Base-by-base conservation (phyloP, 768 basidiomycete species). In the Tricholoma flavovirens region DNA sequence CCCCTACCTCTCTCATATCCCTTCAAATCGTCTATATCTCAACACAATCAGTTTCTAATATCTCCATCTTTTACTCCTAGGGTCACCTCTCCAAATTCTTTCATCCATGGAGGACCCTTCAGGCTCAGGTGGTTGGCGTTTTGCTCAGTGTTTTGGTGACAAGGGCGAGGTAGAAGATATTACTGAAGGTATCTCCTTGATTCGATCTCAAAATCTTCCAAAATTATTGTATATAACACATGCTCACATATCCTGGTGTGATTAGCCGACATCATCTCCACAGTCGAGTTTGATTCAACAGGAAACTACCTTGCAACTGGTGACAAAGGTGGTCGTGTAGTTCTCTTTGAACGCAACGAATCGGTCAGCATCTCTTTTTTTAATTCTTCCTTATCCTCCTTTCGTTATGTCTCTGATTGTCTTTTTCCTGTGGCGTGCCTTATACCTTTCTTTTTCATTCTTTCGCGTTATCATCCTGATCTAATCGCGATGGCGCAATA, bases 161-260 rank as follows among this genome's bases (percentile, higher is more conserved):
- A 99, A 99, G 83, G 96, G 90, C 64, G 91, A 97, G 72, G 96
- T 98, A 33, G 97, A 98, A 69, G 97, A 99, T 72, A 98, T 99
- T 69, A 99, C 97, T 58, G 97, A 99, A 80, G 97, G 94, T 94
- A 60, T 58, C 81, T 66, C 51, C 35, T 24, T 56, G 51, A 55
- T 56, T 53, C 33, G 49, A 46, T 59, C 54, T 26, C 32, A 30
- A 42, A 60, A 35, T 26, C 11, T 36, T 30, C 26, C 26, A 14
- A 11, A 51, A 36, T 51, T 15, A 32, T 15, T 42, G 38, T 57
- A 53, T 57, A 53, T 56, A 26, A 15, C 57, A 46, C 50, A 33
- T 38, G 19, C 56, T 62, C 45, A 59, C 50, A 42, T 57, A 58
- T 32, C 61, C 64, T 56, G 67, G 53, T 65, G 42, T 61, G 66